Conservation (phyloP, 164 flowering plant genomes). For the Litsea cubeba region DNA sequence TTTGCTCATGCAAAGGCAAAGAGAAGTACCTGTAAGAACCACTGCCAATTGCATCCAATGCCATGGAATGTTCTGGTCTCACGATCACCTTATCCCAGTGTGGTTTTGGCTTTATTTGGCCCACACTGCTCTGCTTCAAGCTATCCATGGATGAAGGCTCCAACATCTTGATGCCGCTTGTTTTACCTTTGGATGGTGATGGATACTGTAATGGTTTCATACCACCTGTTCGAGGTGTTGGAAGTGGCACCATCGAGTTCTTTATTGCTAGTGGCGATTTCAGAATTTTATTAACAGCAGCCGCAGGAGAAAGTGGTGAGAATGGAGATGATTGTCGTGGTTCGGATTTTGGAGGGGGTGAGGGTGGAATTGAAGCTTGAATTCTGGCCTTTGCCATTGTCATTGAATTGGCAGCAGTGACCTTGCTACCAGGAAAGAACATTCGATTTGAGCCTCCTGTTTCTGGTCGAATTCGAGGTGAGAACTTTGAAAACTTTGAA, state of each 20-base stretch:
- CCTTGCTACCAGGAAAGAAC: background rate
- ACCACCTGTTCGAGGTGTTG: slow-evolving; percentile 27
- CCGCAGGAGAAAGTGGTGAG: slow-evolving; percentile 17
- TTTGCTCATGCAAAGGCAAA: background rate
- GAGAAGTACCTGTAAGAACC: slow-evolving; percentile 77
- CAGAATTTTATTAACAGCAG: background rate
- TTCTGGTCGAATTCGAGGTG: background rate
- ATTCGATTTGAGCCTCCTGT: background rate
- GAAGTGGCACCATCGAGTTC: slow-evolving; percentile 38
- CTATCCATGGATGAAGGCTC: slow-evolving; percentile 22
- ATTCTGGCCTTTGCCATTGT: background rate
- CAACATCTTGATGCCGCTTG: slow-evolving; percentile 11
- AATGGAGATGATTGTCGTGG: background rate
- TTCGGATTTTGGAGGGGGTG: background rate
- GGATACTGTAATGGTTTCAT: slow-evolving; percentile 33
- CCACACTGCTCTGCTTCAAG: slow-evolving; percentile 4
- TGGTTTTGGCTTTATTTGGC: slow-evolving; percentile 66
- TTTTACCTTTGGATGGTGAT: slow-evolving; percentile 14
- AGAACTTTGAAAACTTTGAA: background rate
- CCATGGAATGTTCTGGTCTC: slow-evolving; percentile 73
- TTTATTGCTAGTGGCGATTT: slow-evolving; percentile 16
- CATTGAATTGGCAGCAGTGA: too few relatives aligned
- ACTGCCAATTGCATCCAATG: slow-evolving; percentile 63
- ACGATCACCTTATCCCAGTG: slow-evolving; percentile 85
- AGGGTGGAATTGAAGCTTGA: background rate